These are phyloP conservation scores for Chlamydomonas asymmetrica DNA, from an alignment of 139 green algal species.

Conservation along the genomic window DNA sequence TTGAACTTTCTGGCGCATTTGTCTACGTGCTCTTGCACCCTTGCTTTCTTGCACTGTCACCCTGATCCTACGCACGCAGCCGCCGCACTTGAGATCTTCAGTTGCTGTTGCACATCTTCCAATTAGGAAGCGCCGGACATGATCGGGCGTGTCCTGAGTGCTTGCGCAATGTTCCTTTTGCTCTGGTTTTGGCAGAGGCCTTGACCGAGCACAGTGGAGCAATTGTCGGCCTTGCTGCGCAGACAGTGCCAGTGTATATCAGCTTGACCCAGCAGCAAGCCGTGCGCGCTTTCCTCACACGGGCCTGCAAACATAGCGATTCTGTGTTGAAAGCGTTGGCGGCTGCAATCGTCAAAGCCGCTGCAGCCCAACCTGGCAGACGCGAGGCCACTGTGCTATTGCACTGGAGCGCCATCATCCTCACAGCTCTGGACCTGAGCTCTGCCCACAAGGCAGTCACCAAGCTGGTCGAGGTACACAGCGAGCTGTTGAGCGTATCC, in stretches of 20 bases:
- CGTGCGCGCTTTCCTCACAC: conserved; percentile 31
- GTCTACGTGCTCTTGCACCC: no score
- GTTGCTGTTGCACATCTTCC: not conserved
- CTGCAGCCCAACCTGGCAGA: conserved; percentile 17
- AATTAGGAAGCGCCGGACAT: not conserved
- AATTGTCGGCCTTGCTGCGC: not conserved
- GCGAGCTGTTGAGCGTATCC: conserved; percentile 14
- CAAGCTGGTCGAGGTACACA: conserved; percentile 71
- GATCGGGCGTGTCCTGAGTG: not conserved
- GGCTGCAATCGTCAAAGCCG: conserved; percentile 44
- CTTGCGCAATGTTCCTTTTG: not conserved
- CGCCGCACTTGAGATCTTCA: conserved; percentile 1
- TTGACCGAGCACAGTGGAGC: not conserved
- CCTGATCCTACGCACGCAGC: conserved; percentile 15
- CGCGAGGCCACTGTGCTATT: conserved; percentile 44
- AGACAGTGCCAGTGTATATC: not conserved
- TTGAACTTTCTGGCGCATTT: no score
- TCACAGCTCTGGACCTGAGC: conserved; percentile 49
- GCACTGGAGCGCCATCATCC: conserved; percentile 49
- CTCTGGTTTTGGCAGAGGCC: no score
- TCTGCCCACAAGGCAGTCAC: conserved; percentile 61
- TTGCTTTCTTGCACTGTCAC: conserved; percentile 40
- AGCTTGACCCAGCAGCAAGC: conserved; percentile 31
- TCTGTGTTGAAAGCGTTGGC: conserved; percentile 63
- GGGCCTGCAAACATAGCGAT: conserved; percentile 24